phyloP scores from a whole-genome alignment of 129 eudicot genomes.

The Logfia minima region DNA sequence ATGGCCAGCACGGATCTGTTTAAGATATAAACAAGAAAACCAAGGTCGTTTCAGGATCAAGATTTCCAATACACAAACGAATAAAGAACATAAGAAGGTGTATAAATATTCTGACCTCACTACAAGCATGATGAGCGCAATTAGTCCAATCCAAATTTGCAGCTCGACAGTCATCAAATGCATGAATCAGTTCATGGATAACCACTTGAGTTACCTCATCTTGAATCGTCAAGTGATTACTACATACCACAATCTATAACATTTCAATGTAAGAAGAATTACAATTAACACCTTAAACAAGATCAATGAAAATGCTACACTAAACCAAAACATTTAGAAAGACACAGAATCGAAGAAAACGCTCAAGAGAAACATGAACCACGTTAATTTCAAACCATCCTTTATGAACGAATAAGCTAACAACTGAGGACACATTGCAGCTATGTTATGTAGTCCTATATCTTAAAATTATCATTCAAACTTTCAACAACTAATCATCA shows the following conservation, averaged over 20 bases:
- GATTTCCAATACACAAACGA: neutral
- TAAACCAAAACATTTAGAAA: neutral
- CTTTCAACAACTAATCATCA: neutral
- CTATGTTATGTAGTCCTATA: neutral
- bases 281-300: neutral
- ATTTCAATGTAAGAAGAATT: neutral
- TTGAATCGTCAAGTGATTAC: constrained; percentile 65
- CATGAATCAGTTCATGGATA: constrained; percentile 93
- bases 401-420: neutral
- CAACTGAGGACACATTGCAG: neutral
- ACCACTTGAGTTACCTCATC: constrained; percentile 95
- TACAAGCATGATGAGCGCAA: constrained; percentile 98
- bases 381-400: neutral
- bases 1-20: constrained; percentile 94
- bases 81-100: constrained; percentile 31
- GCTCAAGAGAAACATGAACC: neutral
- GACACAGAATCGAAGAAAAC: neutral
- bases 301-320: neutral
- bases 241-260: constrained; percentile 72
- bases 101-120: constrained; percentile 57
- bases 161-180: constrained; percentile 92
- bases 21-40: constrained; percentile 12
- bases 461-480: neutral
- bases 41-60: constrained; percentile 13
- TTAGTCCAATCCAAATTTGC: constrained; percentile 83